Conservation (phyloP, 768 basidiomycete species). For the Tulasnella sp. region DNA sequence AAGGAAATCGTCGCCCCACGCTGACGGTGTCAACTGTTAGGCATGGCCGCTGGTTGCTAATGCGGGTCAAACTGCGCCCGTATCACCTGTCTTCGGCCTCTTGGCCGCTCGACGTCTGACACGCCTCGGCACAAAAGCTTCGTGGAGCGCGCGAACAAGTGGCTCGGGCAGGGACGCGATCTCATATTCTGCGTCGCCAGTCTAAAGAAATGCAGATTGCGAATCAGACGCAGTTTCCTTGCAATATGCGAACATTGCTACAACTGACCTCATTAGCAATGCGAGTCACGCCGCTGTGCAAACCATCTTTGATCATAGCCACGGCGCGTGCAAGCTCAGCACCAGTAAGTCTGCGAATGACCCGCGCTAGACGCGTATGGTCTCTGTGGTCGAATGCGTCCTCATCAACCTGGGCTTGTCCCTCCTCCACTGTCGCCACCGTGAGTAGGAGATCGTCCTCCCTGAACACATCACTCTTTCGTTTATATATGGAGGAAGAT, state of each 20-base stretch:
- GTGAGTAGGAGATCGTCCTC: not conserved
- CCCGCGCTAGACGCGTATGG: not conserved
- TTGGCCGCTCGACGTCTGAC: too few species aligned
- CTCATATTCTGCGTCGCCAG: conserved; percentile 7
- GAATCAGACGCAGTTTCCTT: too few species aligned
- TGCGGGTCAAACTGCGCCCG: too few species aligned
- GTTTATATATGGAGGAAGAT: not conserved
- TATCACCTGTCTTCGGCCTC: too few species aligned
- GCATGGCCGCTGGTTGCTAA: too few species aligned
- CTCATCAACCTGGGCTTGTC: not conserved
- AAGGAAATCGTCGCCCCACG: too few species aligned
- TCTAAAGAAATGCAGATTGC: not conserved
- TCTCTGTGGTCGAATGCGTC: conserved; percentile 1
- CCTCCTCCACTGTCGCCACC: too few species aligned
- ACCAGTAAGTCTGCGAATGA: conserved; percentile 1
- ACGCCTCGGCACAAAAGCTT: conserved; percentile 1
- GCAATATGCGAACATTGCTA: not conserved
- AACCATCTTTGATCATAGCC: conserved; percentile 6
- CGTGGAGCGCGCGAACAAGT: conserved; percentile 5
- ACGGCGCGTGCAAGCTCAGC: conserved; percentile 5
- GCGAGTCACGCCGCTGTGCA: not conserved
- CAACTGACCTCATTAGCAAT: conserved; percentile 5
- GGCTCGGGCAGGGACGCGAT: not conserved
- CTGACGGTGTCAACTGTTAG: too few species aligned
- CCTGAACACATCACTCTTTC: not conserved